Base-by-base conservation (phyloP, 2,329 filamentous ascomycete genomes). In the Mollisiaceae sp. region DNA sequence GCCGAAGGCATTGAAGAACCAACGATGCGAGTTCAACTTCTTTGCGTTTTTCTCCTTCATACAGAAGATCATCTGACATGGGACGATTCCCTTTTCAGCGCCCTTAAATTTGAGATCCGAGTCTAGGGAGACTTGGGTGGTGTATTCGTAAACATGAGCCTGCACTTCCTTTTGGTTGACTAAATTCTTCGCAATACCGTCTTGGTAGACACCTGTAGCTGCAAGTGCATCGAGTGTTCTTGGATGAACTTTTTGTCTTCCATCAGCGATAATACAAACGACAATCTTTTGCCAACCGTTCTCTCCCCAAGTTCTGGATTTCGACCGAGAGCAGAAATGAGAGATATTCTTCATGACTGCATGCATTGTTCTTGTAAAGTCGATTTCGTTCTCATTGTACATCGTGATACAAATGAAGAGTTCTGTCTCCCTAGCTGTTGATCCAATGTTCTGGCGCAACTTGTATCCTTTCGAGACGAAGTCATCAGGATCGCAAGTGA, bases 1-100 rank as follows among this genome's bases (percentile, higher is more conserved):
- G 36, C 95, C 96, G 76, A 99, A 97, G 0, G 95, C 95, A 76
- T 99, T 99, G 83, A 99, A 99, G 81, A 97, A 98, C 95, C 95
- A 99, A 64, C 95, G 89, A 79, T 99, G 95, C 0, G 94, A 97
- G 82, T 99, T 99, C 72, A 99, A 86, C 82, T 99, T 99, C 80
- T 97, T 96, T 76, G 91, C 87, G 77, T 99, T 99, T 82, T 95
- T 94, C 78, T 99, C 95, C 81, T 99, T 99, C 68, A 99, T 82
- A 75, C 96, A 99, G 79, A 99, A 99, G 73, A 99, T 94, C 83
- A 99, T 93, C 80, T 99, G 95, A 76, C 93, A 97, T 0, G 95
- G 96, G 14, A 98, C 93, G 71, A 99, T 99, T 38, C 96, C 95
- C 82, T 99, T 99, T 79, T 99, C 96, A 0, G 95, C 95, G 39